Conservation (phyloP, 2,329 filamentous ascomycete genomes). For the Fusarium austroafricanum region DNA sequence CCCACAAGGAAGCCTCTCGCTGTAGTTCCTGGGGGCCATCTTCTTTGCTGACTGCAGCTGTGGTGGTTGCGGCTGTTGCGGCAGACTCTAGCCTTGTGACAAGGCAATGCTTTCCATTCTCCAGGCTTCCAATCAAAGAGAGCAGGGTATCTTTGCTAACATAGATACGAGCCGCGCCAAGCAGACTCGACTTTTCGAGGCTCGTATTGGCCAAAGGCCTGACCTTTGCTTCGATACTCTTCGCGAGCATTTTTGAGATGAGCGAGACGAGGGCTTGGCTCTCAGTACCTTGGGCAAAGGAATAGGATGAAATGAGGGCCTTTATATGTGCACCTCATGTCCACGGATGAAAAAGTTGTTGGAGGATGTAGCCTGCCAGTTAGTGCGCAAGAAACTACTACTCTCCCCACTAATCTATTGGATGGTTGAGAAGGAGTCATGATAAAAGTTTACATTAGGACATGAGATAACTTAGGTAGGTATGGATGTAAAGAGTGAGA, state of each 20-base stretch:
- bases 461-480: too few species aligned
- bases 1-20: constrained; percentile 63
- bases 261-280: too few species aligned
- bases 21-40: constrained; percentile 28
- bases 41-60: constrained; percentile 1
- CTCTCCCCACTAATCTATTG: too few species aligned
- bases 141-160: constrained; percentile 61
- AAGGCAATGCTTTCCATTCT: constrained; percentile 57
- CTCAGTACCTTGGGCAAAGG: too few species aligned
- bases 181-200: constrained; percentile 56
- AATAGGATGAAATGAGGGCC: too few species aligned
- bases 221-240: constrained; percentile 55
- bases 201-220: constrained; percentile 56
- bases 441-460: too few species aligned
- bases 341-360: too few species aligned
- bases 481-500: too few species aligned
- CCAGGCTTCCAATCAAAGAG: constrained; percentile 56
- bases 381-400: too few species aligned
- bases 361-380: too few species aligned
- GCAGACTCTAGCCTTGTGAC: constrained; percentile 50
- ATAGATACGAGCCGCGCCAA: constrained; percentile 60
- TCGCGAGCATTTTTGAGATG: constrained; percentile 47
- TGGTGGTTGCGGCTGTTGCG: not conserved
- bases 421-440: too few species aligned
- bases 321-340: too few species aligned